Conservation (phyloP, 2,329 filamentous ascomycete genomes). For the Pseudocercospora macadamiae region DNA sequence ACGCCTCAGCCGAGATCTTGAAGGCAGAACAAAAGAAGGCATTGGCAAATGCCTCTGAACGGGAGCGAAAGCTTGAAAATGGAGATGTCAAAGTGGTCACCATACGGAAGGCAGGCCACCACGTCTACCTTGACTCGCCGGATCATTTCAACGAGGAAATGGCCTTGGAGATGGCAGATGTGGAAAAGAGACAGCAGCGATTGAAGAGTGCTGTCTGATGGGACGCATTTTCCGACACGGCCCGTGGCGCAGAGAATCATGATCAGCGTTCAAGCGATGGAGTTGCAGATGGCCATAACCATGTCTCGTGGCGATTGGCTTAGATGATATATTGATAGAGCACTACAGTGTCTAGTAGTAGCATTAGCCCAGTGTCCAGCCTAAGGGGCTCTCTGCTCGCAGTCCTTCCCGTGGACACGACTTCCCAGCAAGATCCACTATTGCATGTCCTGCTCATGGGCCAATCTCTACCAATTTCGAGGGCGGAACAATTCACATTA, state of each 20-base stretch:
- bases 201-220: conserved; percentile 17
- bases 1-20: conserved; percentile 77
- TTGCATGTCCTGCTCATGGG: too few relatives aligned
- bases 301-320: too few relatives aligned
- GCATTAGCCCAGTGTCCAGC: too few relatives aligned
- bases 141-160: conserved; percentile 71
- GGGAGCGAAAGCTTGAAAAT: conserved; percentile 70
- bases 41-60: conserved; percentile 65
- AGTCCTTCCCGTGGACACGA: too few relatives aligned
- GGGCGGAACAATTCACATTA: too few relatives aligned
- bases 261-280: conserved; percentile 1
- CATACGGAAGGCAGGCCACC: conserved; percentile 71
- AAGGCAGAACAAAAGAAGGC: conserved; percentile 66
- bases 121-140: conserved; percentile 71
- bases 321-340: too few relatives aligned
- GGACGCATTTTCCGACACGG: too few relatives aligned
- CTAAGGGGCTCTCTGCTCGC: too few relatives aligned
- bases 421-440: too few relatives aligned
- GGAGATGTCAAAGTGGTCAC: conserved; percentile 82
- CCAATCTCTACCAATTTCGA: too few relatives aligned
- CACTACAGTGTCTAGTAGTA: too few relatives aligned
- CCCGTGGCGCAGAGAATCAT: too few relatives aligned
- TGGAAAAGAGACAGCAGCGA: conserved; percentile 47
- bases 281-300: neutral
- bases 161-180: conserved; percentile 67